Percentiles rank a stretch among this genome's conserved stretches.
Conservation (phyloP, 2,329 filamentous ascomycete species). For the Colletotrichum phormii region DNA sequence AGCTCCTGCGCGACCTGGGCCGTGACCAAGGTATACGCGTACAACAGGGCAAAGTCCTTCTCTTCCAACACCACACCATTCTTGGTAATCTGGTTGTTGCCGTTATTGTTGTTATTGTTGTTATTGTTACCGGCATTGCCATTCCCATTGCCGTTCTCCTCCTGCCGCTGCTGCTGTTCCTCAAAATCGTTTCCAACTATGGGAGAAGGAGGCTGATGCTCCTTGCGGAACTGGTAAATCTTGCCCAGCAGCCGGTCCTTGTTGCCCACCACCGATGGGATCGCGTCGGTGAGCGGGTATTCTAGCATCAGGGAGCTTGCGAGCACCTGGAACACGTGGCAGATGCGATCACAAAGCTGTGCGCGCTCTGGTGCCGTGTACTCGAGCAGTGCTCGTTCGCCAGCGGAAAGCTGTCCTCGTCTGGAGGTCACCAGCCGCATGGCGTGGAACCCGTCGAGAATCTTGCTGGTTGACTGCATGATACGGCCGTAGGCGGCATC, state of each 20-base stretch:
- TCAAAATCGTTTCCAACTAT: constrained; percentile 55
- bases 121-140: not conserved
- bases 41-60: constrained; percentile 89
- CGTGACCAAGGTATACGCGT: constrained; percentile 85
- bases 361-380: constrained; percentile 84
- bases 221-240: constrained; percentile 87
- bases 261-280: constrained; percentile 84
- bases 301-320: constrained; percentile 94
- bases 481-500: constrained; percentile 78
- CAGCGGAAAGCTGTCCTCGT: constrained; percentile 78
- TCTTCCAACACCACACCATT: constrained; percentile 66
- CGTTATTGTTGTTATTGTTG: constrained; percentile 22
- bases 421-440: constrained; percentile 94
- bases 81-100: constrained; percentile 40
- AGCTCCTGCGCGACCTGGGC: constrained; percentile 75
- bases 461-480: constrained; percentile 81
- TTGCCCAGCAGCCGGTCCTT: constrained; percentile 87
- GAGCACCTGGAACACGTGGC: constrained; percentile 87
- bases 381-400: constrained; percentile 83
- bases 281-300: constrained; percentile 89
- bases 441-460: constrained; percentile 93
- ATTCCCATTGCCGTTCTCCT: constrained; percentile 41
- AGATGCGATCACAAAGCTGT: constrained; percentile 87
- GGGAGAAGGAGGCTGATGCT: constrained; percentile 59
- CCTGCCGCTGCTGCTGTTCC: constrained; percentile 30